These are phyloP conservation scores for Penicillium sp. DNA, from an alignment of 2,329 filamentous ascomycete genomes.

Conservation along the genomic window DNA sequence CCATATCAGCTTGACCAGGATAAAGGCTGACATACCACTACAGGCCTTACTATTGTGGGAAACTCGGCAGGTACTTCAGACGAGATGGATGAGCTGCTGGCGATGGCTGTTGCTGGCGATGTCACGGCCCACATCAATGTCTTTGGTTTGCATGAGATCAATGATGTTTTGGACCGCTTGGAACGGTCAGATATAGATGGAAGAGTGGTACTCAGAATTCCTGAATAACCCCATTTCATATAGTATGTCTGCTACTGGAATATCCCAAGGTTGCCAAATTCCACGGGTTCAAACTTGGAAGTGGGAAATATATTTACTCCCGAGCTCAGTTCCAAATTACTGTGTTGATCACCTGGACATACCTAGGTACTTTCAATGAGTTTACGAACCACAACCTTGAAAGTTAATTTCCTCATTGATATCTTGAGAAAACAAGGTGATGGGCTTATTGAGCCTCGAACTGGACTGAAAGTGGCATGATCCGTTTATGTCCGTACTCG, in stretches of 20 bases:
- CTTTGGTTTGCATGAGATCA: slow-evolving; percentile 36
- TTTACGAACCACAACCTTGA: no score
- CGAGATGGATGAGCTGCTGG: slow-evolving; percentile 50
- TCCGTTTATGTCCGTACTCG: no score
- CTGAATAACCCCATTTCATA: slow-evolving; percentile 11
- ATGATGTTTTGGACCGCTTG: slow-evolving; percentile 37
- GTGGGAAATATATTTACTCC: no score
- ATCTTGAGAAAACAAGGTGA: no score
- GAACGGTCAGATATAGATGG: slow-evolving; percentile 41
- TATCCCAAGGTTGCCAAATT: background rate
- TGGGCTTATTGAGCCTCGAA: no score
- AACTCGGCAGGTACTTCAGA: slow-evolving; percentile 48
- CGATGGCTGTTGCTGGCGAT: slow-evolving; percentile 46
- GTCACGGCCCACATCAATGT: slow-evolving; percentile 41
- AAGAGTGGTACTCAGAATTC: slow-evolving; percentile 39
- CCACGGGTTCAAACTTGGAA: background rate
- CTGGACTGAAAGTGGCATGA: no score
- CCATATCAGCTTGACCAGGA: no score
- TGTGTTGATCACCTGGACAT: no score
- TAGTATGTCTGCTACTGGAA: background rate
- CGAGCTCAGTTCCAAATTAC: no score
- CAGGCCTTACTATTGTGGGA: slow-evolving; percentile 48
- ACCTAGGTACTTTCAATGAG: no score
- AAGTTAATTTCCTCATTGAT: no score
- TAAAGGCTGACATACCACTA: background rate